Base-by-base conservation (phyloP, 1,139 yeast genomes). In the Scheffersomyces titani region DNA sequence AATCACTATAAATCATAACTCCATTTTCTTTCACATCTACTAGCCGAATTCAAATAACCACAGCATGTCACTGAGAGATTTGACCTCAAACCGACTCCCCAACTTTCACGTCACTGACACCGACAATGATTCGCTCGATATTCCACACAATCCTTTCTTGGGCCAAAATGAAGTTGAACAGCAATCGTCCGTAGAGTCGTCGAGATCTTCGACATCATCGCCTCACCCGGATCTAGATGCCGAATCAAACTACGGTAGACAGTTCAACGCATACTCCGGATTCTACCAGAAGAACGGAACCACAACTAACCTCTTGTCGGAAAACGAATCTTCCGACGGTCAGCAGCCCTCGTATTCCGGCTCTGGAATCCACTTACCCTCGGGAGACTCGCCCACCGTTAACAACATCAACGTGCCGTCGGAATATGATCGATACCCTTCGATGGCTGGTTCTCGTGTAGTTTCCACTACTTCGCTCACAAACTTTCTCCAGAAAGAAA, bases 361-460 rank as follows among this genome's bases (percentile, higher is more conserved):
- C 47, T 45, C 47, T 18, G 19, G 52, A 44, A 18, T 16, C 44
- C 20, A 49, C 5, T 18, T 36, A 7, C 51, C 30, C 44, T 18
- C 44, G 6, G 40, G 52, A 5, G 53, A 44, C 5, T 49, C 60
- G 44, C 58, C 57, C 19, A 49, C 57, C 3, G 44, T 36, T 20
- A 60, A 57, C 18, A 47, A 51, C 22, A 52, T 59, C 47, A 55
- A 58, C n/a, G 62, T 51, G 19, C 64, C 69, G 1, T 44, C 61
- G 6, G 66, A 60, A 51, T 65, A 56, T 52, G 67, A 65, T 57
- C 51, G 67, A 47, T 65, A 65, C 55, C 69, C 69, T 16, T 57
- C 59, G 53, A 63, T 63, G 59, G 60, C 61, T 19, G 57, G 60
- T 6, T 63, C 67, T 46, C 58, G 69, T 9, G 65, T 57, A 6